A percentile compares a stretch with the other conserved stretches of the same genome.
Evolutionary conservation across 306 rosid species (phyloP).

Genomic region (Vicia villosa): DNA sequence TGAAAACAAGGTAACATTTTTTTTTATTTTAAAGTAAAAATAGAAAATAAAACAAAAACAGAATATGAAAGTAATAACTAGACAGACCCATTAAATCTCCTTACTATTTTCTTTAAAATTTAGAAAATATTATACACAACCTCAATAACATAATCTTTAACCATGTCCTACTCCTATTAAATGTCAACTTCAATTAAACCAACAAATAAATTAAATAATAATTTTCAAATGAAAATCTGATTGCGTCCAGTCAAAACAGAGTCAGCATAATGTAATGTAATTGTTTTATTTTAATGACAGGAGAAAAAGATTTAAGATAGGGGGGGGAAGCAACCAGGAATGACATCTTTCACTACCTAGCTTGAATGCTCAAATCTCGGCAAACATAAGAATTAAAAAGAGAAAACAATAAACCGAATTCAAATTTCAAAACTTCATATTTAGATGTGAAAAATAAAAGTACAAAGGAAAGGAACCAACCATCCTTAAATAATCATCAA

Average conservation of each 20-base stretch:
- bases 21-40: too few relatives aligned
- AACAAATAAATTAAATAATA: neutral
- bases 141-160: constrained; percentile 24
- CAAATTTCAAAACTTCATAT: constrained; percentile 27
- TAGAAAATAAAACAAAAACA: too few relatives aligned
- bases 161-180: constrained; percentile 24
- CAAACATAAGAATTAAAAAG: constrained; percentile 10
- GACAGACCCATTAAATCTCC: neutral
- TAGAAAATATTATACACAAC: constrained; percentile 6
- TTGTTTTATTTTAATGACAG: constrained; percentile 20
- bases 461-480: constrained; percentile 47
- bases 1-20: too few relatives aligned
- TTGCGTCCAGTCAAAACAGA: constrained; percentile 1
- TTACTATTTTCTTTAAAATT: constrained; percentile 15
- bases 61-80: neutral
- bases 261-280: neutral
- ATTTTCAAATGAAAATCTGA: constrained; percentile 6
- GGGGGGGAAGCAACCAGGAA: neutral
- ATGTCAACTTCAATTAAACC: constrained; percentile 17
- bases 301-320: constrained; percentile 25
- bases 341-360: constrained; percentile 13
- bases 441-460: constrained; percentile 15
- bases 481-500: constrained; percentile 90
- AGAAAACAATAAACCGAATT: constrained; percentile 19
- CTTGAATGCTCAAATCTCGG: constrained; percentile 28